Evolutionary conservation across 2,329 filamentous ascomycete genomes (phyloP), one percentile per base, ranked within the genome.

Genomic region (Fusarium denticulatum): DNA sequence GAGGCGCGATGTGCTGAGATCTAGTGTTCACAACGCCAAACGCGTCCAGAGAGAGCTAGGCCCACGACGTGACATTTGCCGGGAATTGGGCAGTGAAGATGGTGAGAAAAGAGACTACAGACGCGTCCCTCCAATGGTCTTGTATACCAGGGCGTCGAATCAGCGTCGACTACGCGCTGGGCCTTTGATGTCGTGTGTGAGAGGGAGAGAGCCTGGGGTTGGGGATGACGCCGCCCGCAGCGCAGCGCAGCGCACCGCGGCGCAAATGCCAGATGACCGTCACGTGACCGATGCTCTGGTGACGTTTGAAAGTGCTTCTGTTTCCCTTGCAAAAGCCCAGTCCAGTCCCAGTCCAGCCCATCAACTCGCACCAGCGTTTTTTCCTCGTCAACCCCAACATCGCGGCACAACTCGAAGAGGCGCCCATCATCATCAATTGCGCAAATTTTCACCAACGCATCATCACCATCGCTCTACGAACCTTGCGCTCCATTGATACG

Each of bases 221-320:
- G 64, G 64, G 62, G 73, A 76, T 77, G 76, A 77, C 75, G 76
- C 76, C 69, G 73, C 67, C 66, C 63, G 62, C 32, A 52, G 16
- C 30, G 30, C 62, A 50, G 12, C 30, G 46, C 62, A 50, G 60
- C 62, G 61, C 62, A 50, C 60, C 62, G 61, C 28, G 34, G 22
- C 30, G 49, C 60, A 52, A 63, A 65, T 60, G 68, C 45, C 64
- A 69, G 69, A 71, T 73, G 65, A n/a, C 3, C 56, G 58, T 82
- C 81, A 82, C 81, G 81, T 82, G 81, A 82, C 56, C 26, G 2
- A 15, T 6, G 22, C 72, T 67, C 73, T 69, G 75, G 81, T 82
- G 81, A 82, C 81, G 81, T 82, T 65, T 80, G 76, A 79, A 62
- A 79, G 75, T 76, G 73, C 74, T 79, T 79, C 76, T 64, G 62